phyloP scores from a whole-genome alignment of 352 stramenopile species.

The Hyaloperonospora brassicae region DNA sequence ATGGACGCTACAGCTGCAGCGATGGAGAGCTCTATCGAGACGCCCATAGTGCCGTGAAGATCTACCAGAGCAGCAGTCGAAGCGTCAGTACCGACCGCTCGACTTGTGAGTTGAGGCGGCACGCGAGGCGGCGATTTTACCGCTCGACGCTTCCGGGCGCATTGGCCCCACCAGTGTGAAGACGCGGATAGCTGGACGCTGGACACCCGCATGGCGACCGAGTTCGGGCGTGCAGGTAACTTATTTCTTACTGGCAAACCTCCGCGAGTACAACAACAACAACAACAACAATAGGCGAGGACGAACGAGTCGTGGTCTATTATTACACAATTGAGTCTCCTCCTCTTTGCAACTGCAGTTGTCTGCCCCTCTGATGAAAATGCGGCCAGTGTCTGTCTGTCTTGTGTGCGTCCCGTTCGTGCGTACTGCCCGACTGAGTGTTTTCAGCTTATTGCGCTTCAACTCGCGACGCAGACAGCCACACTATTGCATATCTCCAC shows the following conservation, averaged over 20 bases:
- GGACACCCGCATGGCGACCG: neutral
- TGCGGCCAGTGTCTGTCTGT: no score
- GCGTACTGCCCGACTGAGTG: no score
- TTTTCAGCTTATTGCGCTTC: conserved; percentile 4
- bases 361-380: no score
- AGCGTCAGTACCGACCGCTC: conserved; percentile 9
- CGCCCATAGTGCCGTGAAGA: conserved; percentile 20
- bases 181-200: conserved; percentile 1
- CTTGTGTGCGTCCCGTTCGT: no score
- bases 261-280: conserved; percentile 1
- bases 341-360: no score
- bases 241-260: conserved; percentile 15
- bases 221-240: conserved; percentile 22
- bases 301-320: conserved; percentile 1
- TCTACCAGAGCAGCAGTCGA: conserved; percentile 12
- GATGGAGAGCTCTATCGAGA: conserved; percentile 20
- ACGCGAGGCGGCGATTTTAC: conserved; percentile 45
- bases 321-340: no score
- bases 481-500: conserved; percentile 1
- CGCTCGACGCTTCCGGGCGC: conserved; percentile 26
- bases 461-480: neutral
- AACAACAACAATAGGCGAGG: neutral
- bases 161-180: conserved; percentile 25
- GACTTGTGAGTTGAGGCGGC: conserved; percentile 18
- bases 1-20: conserved; percentile 17